These are phyloP conservation scores for Metschnikowia orientalis DNA, from an alignment of 805 yeast species.

Conservation along the genomic window DNA sequence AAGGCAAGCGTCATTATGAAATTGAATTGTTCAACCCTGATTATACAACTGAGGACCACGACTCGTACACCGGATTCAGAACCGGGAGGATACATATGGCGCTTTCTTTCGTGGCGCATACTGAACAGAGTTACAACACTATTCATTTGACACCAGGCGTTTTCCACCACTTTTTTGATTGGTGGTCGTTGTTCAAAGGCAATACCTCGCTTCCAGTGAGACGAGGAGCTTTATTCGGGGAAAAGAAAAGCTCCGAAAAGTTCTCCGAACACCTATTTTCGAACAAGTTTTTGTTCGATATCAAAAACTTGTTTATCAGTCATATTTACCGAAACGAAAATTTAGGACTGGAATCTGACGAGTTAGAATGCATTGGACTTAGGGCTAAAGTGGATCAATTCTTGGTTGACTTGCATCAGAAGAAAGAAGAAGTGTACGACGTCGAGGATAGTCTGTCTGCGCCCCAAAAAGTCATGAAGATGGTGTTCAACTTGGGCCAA, in stretches of 20 bases:
- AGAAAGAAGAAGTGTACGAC: constrained; percentile 33
- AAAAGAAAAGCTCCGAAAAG: constrained; percentile 51
- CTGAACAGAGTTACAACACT: constrained; percentile 52
- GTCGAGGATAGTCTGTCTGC: constrained; percentile 43
- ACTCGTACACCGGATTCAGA: constrained; percentile 40
- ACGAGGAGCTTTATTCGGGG: constrained; percentile 66
- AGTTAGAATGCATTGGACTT: constrained; percentile 62
- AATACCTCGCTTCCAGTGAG: constrained; percentile 75
- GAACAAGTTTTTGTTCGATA: constrained; percentile 70
- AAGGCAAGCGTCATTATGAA: constrained; percentile 57
- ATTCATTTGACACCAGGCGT: constrained; percentile 72
- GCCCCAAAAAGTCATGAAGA: constrained; percentile 46
- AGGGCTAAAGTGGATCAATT: constrained; percentile 41
- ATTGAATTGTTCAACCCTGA: constrained; percentile 54
- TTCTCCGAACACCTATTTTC: constrained; percentile 73
- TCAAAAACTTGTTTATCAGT: constrained; percentile 69
- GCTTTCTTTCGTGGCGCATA: constrained; percentile 34
- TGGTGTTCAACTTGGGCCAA: constrained; percentile 66
- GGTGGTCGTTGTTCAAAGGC: constrained; percentile 89
- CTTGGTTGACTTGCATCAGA: constrained; percentile 38
- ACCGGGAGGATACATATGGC: constrained; percentile 39
- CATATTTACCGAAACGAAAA: constrained; percentile 61
- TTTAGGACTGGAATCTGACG: constrained; percentile 30
- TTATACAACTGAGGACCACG: constrained; percentile 37
- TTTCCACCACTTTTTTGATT: constrained; percentile 61